Evolutionary conservation across 1,284 basidiomycete species (phyloP).

Genomic region (Rhizoctonia solani): DNA sequence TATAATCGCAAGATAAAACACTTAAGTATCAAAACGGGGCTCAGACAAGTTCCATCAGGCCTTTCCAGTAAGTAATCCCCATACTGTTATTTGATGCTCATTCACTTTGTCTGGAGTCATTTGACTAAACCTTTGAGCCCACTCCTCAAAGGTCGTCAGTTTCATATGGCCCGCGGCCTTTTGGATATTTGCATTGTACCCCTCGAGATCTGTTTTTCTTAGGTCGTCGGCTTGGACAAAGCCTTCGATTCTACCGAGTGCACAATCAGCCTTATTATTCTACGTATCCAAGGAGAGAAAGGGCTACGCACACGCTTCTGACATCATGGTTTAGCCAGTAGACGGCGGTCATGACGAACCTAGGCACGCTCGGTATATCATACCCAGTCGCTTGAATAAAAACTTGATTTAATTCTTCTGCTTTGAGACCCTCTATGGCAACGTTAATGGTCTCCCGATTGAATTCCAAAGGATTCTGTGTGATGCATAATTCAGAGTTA

Average conservation of each 20-base stretch:
- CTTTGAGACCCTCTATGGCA: conserved; percentile 46
- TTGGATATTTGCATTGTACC: conserved; percentile 4
- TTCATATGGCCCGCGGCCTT: not conserved
- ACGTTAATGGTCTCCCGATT: conserved; percentile 44
- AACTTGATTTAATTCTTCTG: conserved; percentile 43
- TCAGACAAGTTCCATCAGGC: too few relatives aligned
- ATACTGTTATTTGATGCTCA: not conserved
- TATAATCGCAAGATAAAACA: too few relatives aligned
- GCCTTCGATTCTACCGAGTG: not conserved
- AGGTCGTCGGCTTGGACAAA: not conserved
- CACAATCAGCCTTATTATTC: not conserved
- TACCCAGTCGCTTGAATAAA: conserved; percentile 47
- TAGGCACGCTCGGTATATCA: conserved; percentile 44
- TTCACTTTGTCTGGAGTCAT: not conserved
- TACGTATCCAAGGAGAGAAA: too few relatives aligned
- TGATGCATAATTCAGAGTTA: not conserved
- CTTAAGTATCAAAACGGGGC: too few relatives aligned
- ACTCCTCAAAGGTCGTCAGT: not conserved
- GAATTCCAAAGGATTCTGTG: conserved; percentile 43
- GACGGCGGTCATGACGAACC: conserved; percentile 37
- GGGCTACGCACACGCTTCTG: not conserved
- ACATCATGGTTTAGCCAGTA: not conserved
- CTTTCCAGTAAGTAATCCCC: too few relatives aligned
- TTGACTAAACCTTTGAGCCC: not conserved
- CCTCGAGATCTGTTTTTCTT: not conserved